Evolutionary conservation across 495 filamentous ascomycete species (phyloP).

Genomic region (Xylaria nigripes): DNA sequence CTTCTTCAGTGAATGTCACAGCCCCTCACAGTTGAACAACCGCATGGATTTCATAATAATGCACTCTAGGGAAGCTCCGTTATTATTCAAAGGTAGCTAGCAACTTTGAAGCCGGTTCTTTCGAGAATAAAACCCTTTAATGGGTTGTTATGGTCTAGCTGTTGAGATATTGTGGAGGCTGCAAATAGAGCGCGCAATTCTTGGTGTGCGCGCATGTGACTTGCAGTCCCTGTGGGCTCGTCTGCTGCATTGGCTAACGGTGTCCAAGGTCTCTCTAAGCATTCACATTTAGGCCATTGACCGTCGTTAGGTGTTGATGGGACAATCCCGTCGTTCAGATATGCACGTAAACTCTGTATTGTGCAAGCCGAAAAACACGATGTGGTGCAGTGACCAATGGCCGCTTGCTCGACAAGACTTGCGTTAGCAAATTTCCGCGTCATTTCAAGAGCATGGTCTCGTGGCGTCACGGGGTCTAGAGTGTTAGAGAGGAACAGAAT

Average conservation of each 20-base stretch:
- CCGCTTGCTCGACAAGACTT: constrained; percentile 38
- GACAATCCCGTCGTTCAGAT: constrained; percentile 33
- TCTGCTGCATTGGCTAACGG: constrained; percentile 1
- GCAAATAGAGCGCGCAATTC: constrained; percentile 4
- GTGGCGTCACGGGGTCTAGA: constrained; percentile 53
- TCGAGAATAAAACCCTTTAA: constrained; percentile 6
- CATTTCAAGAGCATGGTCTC: constrained; percentile 45
- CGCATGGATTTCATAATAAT: no score
- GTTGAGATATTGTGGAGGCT: neutral
- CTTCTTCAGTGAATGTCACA: no score
- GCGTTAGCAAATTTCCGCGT: constrained; percentile 38
- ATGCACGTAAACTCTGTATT: constrained; percentile 29
- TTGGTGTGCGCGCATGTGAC: constrained; percentile 1
- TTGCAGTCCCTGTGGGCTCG: neutral
- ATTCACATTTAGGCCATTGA: constrained; percentile 34
- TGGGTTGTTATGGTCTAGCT: constrained; percentile 6
- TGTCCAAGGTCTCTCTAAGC: constrained; percentile 30
- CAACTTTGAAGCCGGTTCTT: neutral
- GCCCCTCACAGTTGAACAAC: no score
- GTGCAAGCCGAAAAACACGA: constrained; percentile 33
- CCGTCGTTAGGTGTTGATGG: constrained; percentile 31
- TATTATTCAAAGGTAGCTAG: neutral
- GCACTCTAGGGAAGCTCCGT: no score
- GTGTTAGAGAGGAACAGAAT: constrained; percentile 53
- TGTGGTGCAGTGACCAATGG: constrained; percentile 37